These are phyloP conservation scores for Phaffia rhodozyma DNA, from an alignment of 1,284 basidiomycete genomes.

Conservation along the genomic window DNA sequence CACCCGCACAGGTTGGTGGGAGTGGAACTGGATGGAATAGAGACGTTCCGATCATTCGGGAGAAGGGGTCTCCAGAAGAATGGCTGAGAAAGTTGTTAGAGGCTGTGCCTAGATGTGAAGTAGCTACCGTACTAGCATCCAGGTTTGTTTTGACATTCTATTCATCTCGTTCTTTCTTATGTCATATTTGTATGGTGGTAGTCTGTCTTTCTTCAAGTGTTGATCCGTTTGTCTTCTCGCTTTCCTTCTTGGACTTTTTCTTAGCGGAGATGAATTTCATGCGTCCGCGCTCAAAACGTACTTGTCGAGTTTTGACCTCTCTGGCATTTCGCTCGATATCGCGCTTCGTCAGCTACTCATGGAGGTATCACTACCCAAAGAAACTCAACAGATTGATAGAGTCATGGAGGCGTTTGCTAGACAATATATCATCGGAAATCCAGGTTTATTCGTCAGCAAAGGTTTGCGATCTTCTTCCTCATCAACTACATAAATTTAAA, in stretches of 20 bases:
- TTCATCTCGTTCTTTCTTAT: not conserved
- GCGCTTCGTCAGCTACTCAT: slow-evolving; percentile 83
- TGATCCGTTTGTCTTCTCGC: not conserved
- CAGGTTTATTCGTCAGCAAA: slow-evolving; percentile 60
- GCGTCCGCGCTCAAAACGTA: slow-evolving; percentile 56
- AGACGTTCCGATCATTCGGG: slow-evolving; percentile 9
- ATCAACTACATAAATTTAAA: too few species aligned
- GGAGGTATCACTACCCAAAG: slow-evolving; percentile 78
- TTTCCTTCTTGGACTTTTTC: slow-evolving; percentile 15
- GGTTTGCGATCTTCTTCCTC: slow-evolving; percentile 40
- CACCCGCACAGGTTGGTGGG: not conserved
- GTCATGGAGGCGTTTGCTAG: slow-evolving; percentile 90
- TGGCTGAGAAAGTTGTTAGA: slow-evolving; percentile 55
- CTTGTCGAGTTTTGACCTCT: slow-evolving; percentile 69
- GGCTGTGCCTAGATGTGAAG: slow-evolving; percentile 58
- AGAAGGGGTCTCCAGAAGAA: slow-evolving; percentile 32
- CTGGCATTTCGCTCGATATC: slow-evolving; percentile 70
- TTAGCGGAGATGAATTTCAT: slow-evolving; percentile 62
- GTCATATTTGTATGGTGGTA: not conserved
- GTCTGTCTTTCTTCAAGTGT: slow-evolving; percentile 6
- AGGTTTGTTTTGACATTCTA: slow-evolving; percentile 42
- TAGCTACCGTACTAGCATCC: slow-evolving; percentile 65
- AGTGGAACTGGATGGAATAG: not conserved
- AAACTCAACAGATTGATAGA: slow-evolving; percentile 97
- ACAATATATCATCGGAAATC: slow-evolving; percentile 75